Base-by-base conservation (phyloP, 2,329 filamentous ascomycete species). In the Fusarium abutilonis region DNA sequence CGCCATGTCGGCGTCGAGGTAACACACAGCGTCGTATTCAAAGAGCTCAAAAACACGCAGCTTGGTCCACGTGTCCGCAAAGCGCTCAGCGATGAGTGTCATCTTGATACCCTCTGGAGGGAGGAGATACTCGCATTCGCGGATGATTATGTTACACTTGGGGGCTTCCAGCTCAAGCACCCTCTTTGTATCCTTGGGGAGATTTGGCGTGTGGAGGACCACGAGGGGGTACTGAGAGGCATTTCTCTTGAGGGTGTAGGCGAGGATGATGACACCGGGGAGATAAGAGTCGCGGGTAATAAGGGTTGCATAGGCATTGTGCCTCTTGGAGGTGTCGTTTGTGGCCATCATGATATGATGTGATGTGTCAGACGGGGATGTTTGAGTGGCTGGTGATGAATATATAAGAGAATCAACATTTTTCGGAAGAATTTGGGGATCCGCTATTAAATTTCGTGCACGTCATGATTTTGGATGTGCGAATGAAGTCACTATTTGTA, bases 261-360 rank as follows among this genome's bases (percentile, higher is more conserved):
- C 64, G 1, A 68, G 61, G 19, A 67, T 57, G 4, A 68, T 44
- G 14, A 68, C 58, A 2, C 65, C 65, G n/a, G 65, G 57, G 19
- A 68, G 48, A 28, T 68, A 68, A 5, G 65, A 67, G 19, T 64
- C 42, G 13, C 64, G 64, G 11, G 65, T 68, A 40, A 68, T 63
- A 50, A 68, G 65, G 42, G 65, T 68, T 47, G 64, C 58, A 49
- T 65, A 68, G 46, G 64, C 64, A 6, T 68, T 67, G 26, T 47
- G 40, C 44, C 55, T 64, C 13, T 10, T 35, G 36, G 15, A 31
- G 10, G 41, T 9, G 19, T 21, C 4, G 9, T 38, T 44, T 1
- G n/a, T 17, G 32, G 43, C 36, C 58, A 62, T 62, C 14, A 17
- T 26, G 17, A 26, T 17, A 19, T 26, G 17, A 32, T 17, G 39